Evolutionary conservation across 441 rosid species (phyloP), one percentile per base, ranked within the genome.

Genomic region (Sinapis alba): DNA sequence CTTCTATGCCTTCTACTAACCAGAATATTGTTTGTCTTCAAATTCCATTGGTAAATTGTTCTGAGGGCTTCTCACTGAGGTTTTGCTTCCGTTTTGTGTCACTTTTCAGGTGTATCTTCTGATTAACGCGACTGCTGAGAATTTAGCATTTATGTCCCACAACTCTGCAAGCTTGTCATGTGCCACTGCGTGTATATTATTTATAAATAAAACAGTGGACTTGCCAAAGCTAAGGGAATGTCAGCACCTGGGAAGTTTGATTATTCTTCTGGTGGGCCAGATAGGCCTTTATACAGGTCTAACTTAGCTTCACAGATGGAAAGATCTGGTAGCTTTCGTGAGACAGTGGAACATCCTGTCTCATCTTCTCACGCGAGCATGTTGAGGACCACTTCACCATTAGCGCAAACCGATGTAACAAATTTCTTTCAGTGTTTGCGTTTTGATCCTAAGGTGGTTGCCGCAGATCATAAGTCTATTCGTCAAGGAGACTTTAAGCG

Each of bases 241-340:
- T 91, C 98, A 64, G 87, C 89, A 73, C 87, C 94, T 80, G 92
- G 93, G 85, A 92, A 90, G 84, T 88, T 88, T 68, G 99, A 90
- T 83, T 82, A 81, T 79, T 84, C 98, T 84, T 89, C 97, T 81
- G 89, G 85, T 82, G 90, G 93, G 82, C 90, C 89, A 23, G 97
- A 92, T 83, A 89, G 94, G 87, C 86, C 91, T 67, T 65, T 81
- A 64, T 94, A 88, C 84, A 96, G 96, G 87, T 86, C 98, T 86
- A 88, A 86, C 89, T 68, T 87, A 83, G 82, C 89, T 77, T 83
- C 88, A 81, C 85, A 84, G 72, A 79, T 89, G 87, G 97, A 96
- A 79, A 91, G 97, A 88, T 88, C 96, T 8, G 83, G 96, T 78
- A 90, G 97, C 84, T 96, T 91, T 74, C 92, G 92, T 7, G 97